Evolutionary conservation across 2,329 filamentous ascomycete species (phyloP), one percentile per base, ranked within the genome.

Genomic region (Ampelomyces quisqualis): DNA sequence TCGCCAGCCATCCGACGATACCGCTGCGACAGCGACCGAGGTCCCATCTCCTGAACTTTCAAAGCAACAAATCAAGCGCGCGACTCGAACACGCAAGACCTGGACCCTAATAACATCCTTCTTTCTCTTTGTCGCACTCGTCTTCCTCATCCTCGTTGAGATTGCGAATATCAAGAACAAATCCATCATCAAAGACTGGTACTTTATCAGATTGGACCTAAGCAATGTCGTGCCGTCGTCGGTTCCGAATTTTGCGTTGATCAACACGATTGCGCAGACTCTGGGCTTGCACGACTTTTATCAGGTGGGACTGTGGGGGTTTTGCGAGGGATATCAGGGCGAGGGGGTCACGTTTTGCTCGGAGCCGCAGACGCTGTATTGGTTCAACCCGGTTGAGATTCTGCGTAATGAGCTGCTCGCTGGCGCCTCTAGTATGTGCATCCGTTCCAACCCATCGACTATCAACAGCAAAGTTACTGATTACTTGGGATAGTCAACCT

Each of bases 261-360:
- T 95, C 69, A 95, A 95, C 73, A 89, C 84, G 31, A 90, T 95
- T 52, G 89, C 90, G 3, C 84, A 88, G 36, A 88, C 85, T 15
- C 75, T 96, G 38, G 91, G 90, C 20, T 77, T 96, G 34, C 89
- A 95, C 65, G 91, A 96, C 69, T 96, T 95, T 70, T 96, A 96
- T 69, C 86, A 90, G 58, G 86, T 95, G 19, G 90, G 90, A 5
- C 72, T 96, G 27, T 97, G 91, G 91, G 85, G 84, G 45, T 95
- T 86, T 67, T 97, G 91, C 69, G 88, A 95, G 67, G 90, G 90
- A 14, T 94, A 90, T 68, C 74, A 80, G 40, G 77, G 79, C 55
- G 75, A 84, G 69, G 87, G 87, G 24, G 82, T 93, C 48, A 91
- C 88, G 0, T 71, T 73, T 49, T 97, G 91, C 70, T 90, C 86